These are phyloP conservation scores for Yamadazyma dendronema DNA, from an alignment of 1,139 yeast genomes.

Conservation along the genomic window DNA sequence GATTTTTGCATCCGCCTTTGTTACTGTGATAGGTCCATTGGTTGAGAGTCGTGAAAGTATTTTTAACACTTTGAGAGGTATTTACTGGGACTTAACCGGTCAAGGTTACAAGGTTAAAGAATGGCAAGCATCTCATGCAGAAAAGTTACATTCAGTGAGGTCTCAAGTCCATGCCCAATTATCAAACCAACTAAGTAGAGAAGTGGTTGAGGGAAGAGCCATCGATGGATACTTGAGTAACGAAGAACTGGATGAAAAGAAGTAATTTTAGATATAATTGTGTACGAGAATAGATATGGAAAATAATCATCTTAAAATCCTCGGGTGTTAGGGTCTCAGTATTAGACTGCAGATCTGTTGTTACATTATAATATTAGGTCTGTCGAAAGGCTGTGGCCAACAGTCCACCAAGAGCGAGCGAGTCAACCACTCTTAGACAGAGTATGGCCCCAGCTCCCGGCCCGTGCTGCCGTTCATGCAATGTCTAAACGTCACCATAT, in stretches of 20 bases:
- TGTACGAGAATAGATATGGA: too few species aligned
- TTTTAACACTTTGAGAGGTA: slow-evolving; percentile 62
- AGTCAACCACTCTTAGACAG: too few species aligned
- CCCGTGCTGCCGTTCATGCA: background rate
- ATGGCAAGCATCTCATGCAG: slow-evolving; percentile 74
- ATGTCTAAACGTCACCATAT: background rate
- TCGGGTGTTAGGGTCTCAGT: background rate
- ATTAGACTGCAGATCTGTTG: too few species aligned
- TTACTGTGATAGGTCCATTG: slow-evolving; percentile 61
- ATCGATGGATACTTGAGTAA: slow-evolving; percentile 27
- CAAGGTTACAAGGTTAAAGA: slow-evolving; percentile 66
- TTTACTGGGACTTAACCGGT: slow-evolving; percentile 82
- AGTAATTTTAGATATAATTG: slow-evolving; percentile 11
- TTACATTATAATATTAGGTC: too few species aligned
- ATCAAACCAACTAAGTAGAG: slow-evolving; percentile 17
- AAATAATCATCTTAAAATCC: background rate
- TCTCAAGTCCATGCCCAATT: slow-evolving; percentile 51
- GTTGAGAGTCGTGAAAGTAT: slow-evolving; percentile 70
- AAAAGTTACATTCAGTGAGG: slow-evolving; percentile 63
- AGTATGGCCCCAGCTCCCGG: background rate
- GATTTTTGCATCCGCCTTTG: slow-evolving; percentile 57
- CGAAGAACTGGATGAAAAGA: slow-evolving; percentile 18
- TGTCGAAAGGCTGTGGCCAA: too few species aligned
- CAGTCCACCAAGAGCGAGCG: too few species aligned
- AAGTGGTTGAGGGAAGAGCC: slow-evolving; percentile 30